Percentiles rank a stretch among this genome's conserved stretches.
phyloP scores from a whole-genome alignment of 768 basidiomycete species.

The Boletus rex-veris region DNA sequence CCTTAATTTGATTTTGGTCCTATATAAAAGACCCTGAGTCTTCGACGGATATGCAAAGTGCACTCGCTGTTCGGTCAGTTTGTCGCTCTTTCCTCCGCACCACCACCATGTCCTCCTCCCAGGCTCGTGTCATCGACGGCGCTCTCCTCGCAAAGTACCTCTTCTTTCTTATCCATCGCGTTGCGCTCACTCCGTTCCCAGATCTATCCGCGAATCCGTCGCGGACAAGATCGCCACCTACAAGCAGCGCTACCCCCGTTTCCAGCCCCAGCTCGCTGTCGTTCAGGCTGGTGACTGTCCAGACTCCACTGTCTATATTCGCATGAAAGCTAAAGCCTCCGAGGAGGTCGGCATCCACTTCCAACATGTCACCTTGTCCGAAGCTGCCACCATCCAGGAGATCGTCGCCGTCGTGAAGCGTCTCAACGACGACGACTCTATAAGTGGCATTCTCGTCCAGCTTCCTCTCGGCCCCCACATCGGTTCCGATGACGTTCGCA shows the following conservation, averaged over 20 bases:
- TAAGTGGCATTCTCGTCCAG: slow-evolving; percentile 93
- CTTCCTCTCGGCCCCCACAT: slow-evolving; percentile 88
- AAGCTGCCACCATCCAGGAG: slow-evolving; percentile 65
- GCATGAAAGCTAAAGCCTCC: slow-evolving; percentile 96
- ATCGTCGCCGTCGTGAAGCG: slow-evolving; percentile 74
- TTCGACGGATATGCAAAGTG: slow-evolving; percentile 1
- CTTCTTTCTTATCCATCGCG: slow-evolving; percentile 1
- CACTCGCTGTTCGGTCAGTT: background rate
- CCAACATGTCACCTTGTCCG: slow-evolving; percentile 73
- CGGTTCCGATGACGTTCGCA: slow-evolving; percentile 75
- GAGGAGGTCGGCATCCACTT: slow-evolving; percentile 90
- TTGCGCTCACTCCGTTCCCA: slow-evolving; percentile 31
- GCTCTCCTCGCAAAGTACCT: slow-evolving; percentile 78
- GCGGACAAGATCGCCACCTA: slow-evolving; percentile 62
- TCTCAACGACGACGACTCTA: slow-evolving; percentile 75
- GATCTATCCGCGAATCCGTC: slow-evolving; percentile 77
- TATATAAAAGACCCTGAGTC: background rate
- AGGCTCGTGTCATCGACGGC: slow-evolving; percentile 74
- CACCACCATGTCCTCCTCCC: slow-evolving; percentile 39
- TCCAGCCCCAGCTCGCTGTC: slow-evolving; percentile 87
- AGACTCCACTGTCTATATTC: slow-evolving; percentile 89
- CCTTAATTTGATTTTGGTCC: too few relatives aligned
- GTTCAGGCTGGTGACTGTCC: slow-evolving; percentile 91
- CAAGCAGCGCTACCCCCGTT: slow-evolving; percentile 74
- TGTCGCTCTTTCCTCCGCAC: slow-evolving; percentile 19